phyloP scores from a whole-genome alignment of 2,329 filamentous ascomycete species.

The Simplicillium sp. region DNA sequence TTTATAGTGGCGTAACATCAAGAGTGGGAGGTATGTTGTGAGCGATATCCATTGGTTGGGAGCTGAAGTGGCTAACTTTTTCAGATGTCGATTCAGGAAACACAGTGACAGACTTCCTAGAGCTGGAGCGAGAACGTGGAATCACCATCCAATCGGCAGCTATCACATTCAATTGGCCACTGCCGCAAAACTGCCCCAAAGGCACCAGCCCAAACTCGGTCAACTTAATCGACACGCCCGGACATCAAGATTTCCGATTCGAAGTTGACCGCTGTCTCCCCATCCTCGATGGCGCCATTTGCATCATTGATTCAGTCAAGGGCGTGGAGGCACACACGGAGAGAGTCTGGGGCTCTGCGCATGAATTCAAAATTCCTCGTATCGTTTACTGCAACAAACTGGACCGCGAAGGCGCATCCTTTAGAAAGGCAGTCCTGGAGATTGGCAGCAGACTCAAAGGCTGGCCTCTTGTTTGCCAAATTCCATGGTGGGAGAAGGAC shows the following conservation, averaged over 20 bases:
- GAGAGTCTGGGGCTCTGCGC: constrained; percentile 88
- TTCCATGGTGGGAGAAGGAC: constrained; percentile 86
- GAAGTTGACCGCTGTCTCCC: constrained; percentile 87
- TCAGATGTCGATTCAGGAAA: constrained; percentile 89
- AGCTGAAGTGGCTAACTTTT: constrained; percentile 4
- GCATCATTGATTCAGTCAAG: constrained; percentile 84
- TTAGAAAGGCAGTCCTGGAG: constrained; percentile 77
- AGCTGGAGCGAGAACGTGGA: constrained; percentile 80
- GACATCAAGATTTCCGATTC: constrained; percentile 95
- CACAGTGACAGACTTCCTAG: constrained; percentile 93
- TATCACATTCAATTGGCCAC: constrained; percentile 91
- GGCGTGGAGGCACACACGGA: constrained; percentile 96
- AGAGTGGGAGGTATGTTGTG: constrained; percentile 59
- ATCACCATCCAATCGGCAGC: constrained; percentile 98
- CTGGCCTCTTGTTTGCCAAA: constrained; percentile 87
- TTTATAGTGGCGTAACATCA: constrained; percentile 83
- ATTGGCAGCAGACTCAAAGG: constrained; percentile 69
- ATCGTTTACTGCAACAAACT: constrained; percentile 73
- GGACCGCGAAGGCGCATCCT: constrained; percentile 68
- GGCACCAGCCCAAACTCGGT: constrained; percentile 52
- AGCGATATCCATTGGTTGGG: neutral
- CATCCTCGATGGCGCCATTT: constrained; percentile 83
- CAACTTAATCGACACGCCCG: constrained; percentile 92
- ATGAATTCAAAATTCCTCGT: constrained; percentile 74
- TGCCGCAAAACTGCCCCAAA: constrained; percentile 31